Evolutionary conservation across 306 rosid genomes (phyloP), one percentile per base, ranked within the genome.

Genomic region (Rosa rugosa): DNA sequence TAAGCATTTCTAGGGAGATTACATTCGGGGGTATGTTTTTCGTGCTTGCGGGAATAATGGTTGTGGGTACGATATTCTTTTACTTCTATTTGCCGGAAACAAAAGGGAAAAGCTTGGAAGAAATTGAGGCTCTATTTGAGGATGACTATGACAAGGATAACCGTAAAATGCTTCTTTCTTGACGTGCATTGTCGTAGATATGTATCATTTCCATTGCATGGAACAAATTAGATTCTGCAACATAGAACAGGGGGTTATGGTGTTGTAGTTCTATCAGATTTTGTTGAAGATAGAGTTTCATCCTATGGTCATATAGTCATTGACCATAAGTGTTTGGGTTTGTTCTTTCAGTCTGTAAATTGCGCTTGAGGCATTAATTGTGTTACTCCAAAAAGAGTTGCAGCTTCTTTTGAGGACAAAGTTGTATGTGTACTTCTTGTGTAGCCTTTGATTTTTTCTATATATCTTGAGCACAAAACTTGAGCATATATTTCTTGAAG

Each of bases 21-120:
- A 71, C 93, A 18, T 93, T 93, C 11, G 91, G 86, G 0, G 90
- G 94, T 0, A 77, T 77, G 81, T 91, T 93, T 69, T 91, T 84
- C 22, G 75, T 79, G 18, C 75, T 91, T 22, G 88, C 89, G 1
- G 97, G 91, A 70, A 71, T 89, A 14, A 93, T 87, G 94, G 83
- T 66, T 16, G 84, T 83, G 80, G 94, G 86, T 6, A 81, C 90
- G 0, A 13, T 17, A 77, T 89, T 83, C 87, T 83, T 80, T 64
- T 84, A 38, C 85, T 77, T 65, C 14, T 78, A 9, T 63, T 73
- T 88, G 81, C 92, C 94, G 8, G 98, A 93, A 79, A 87, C 87
- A 6, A 87, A 77, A 68, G 89, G 89, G 8, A 83, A 78, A 74
- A 83, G 77, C 53, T 83, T 86, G 46, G 87, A 86, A 76, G 89